Evolutionary conservation across 2,329 filamentous ascomycete species (phyloP).

Genomic region (Cryoendolithus antarcticus): DNA sequence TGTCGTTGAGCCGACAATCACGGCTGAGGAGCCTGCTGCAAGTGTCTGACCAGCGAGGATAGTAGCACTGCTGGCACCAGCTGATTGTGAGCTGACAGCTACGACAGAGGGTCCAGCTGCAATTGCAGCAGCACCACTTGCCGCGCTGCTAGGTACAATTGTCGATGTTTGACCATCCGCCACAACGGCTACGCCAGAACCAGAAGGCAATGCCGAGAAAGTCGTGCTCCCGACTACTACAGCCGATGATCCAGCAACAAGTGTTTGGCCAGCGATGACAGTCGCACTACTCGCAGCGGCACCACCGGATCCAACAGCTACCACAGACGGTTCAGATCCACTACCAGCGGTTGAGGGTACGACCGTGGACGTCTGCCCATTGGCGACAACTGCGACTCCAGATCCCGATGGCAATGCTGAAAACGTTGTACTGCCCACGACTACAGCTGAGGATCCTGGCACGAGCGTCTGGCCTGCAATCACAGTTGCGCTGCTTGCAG

Average conservation of each 20-base stretch:
- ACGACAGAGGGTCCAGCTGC: no score
- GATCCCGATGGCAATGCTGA: constrained; percentile 2
- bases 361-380: background rate
- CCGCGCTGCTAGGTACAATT: background rate
- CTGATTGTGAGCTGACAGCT: no score
- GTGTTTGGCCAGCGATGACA: constrained; percentile 2
- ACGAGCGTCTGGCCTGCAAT: constrained; percentile 2
- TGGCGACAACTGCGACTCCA: constrained; percentile 2
- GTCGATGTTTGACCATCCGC: constrained; percentile 1
- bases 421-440: constrained; percentile 2
- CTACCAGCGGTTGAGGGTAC: background rate
- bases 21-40: background rate
- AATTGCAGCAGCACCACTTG: no score
- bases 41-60: constrained; percentile 2
- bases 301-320: background rate
- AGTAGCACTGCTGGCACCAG: background rate
- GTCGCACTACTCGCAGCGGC: background rate
- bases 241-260: background rate
- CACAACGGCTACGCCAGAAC: background rate
- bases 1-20: background rate
- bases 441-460: background rate
- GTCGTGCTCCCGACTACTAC: background rate
- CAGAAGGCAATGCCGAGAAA: constrained; percentile 1
- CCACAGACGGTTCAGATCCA: no score
- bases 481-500: constrained; percentile 1